These are phyloP conservation scores for Arthrobotrys conoides DNA, from an alignment of 2,329 filamentous ascomycete species.

Conservation along the genomic window DNA sequence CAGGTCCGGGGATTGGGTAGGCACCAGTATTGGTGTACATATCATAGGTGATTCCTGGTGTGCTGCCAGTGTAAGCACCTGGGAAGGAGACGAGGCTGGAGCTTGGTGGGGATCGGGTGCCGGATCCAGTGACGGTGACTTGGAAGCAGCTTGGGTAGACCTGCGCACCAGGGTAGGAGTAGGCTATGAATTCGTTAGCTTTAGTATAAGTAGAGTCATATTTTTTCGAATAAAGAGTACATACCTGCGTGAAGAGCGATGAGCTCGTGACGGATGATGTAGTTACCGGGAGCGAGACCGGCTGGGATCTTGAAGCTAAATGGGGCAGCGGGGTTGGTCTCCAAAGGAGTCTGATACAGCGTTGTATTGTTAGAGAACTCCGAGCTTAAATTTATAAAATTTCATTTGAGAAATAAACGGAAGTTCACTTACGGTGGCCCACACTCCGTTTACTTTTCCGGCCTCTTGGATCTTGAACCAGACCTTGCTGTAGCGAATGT, in stretches of 20 bases:
- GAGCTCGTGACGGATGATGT: slow-evolving; percentile 74
- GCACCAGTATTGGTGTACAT: slow-evolving; percentile 68
- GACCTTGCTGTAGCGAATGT: slow-evolving; percentile 31
- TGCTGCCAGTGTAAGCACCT: slow-evolving; percentile 71
- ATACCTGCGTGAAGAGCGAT: slow-evolving; percentile 71
- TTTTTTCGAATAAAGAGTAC: neutral
- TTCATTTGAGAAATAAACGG: neutral
- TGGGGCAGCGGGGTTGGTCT: slow-evolving; percentile 65
- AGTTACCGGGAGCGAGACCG: slow-evolving; percentile 72
- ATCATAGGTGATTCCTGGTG: slow-evolving; percentile 72
- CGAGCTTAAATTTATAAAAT: neutral
- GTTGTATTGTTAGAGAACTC: neutral
- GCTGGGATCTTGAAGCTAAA: slow-evolving; percentile 72
- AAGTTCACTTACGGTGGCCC: slow-evolving; percentile 42
- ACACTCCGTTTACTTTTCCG: slow-evolving; percentile 45
- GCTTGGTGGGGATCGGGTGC: slow-evolving; percentile 30
- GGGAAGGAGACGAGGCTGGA: slow-evolving; percentile 70
- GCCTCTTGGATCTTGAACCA: slow-evolving; percentile 61
- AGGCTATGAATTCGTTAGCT: slow-evolving; percentile 63
- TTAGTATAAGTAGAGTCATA: neutral
- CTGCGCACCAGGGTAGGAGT: slow-evolving; percentile 71
- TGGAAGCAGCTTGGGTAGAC: slow-evolving; percentile 75
- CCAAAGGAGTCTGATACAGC: slow-evolving; percentile 60
- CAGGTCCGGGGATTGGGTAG: slow-evolving; percentile 66
- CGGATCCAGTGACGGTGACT: slow-evolving; percentile 70